Evolutionary conservation across 2,329 filamentous ascomycete genomes (phyloP).

Genomic region (Alternaria tenuissima): DNA sequence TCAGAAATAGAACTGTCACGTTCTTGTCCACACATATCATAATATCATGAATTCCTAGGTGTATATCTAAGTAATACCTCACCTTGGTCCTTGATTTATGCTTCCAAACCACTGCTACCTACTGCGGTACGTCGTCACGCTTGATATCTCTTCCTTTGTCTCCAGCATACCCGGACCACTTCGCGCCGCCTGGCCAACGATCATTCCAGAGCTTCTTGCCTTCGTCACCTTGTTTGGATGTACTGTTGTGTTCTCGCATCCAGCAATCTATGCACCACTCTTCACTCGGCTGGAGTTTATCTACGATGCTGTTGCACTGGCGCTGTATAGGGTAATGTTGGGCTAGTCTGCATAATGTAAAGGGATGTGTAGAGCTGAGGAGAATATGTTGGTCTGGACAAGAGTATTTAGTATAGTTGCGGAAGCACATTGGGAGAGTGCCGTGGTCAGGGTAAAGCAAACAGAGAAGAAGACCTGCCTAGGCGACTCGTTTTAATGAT

Average conservation of each 20-base stretch:
- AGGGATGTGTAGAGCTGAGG: conserved; percentile 10
- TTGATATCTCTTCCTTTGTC: conserved; percentile 5
- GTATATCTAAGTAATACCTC: neutral
- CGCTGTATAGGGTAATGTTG: conserved; percentile 10
- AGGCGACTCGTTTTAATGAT: neutral
- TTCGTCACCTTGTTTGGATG: neutral
- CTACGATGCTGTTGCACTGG: conserved; percentile 12
- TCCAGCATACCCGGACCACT: conserved; percentile 16
- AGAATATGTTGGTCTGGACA: conserved; percentile 11
- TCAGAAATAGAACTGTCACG: neutral
- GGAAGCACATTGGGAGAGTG: conserved; percentile 19
- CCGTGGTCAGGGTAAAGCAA: neutral
- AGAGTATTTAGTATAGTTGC: conserved; percentile 17
- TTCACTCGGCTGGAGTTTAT: conserved; percentile 5
- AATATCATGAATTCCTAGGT: neutral
- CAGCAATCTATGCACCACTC: conserved; percentile 25
- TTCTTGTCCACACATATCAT: neutral
- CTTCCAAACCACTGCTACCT: neutral
- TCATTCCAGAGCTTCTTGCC: conserved; percentile 10
- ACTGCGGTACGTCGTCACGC: conserved; percentile 23
- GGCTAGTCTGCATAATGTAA: conserved; percentile 20
- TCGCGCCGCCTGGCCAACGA: conserved; percentile 10
- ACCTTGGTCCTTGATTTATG: neutral
- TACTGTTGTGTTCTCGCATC: conserved; percentile 8
- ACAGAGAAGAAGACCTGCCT: neutral